Evolutionary conservation across 768 basidiomycete genomes (phyloP).

Genomic region (Calocera cornea): DNA sequence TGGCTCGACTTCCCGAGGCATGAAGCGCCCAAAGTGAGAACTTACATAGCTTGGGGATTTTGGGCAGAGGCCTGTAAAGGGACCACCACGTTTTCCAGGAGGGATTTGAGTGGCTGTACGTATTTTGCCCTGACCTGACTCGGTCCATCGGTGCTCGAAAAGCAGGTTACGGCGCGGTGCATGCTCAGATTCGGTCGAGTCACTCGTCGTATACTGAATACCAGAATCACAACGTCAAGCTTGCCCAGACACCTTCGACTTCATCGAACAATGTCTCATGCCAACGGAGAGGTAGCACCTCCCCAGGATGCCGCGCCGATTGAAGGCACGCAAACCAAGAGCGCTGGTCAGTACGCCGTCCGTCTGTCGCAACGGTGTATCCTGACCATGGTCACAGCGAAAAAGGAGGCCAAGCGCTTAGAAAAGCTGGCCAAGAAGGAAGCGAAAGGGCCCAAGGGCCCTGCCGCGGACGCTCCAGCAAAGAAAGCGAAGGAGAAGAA

Average conservation of each 20-base stretch:
- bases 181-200: neutral
- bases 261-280: neutral
- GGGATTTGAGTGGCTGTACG: conserved; percentile 1
- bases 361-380: neutral
- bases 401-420: conserved; percentile 67
- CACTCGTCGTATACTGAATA: neutral
- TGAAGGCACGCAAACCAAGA: conserved; percentile 2
- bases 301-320: neutral
- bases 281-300: neutral
- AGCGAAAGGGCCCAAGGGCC: conserved; percentile 31
- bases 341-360: neutral
- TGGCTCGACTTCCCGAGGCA: conserved; percentile 39
- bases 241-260: neutral
- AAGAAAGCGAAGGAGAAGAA: conserved; percentile 68
- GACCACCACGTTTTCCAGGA: no score
- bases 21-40: conserved; percentile 9
- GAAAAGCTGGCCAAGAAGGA: conserved; percentile 54
- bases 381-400: conserved; percentile 32
- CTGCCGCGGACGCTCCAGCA: conserved; percentile 32
- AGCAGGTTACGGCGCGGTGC: neutral
- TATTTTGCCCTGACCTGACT: neutral
- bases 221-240: neutral
- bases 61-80: no score
- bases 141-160: neutral
- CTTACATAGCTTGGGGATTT: no score